Conservation (phyloP, 345 rosid genomes). For the Euclidium syriacum region DNA sequence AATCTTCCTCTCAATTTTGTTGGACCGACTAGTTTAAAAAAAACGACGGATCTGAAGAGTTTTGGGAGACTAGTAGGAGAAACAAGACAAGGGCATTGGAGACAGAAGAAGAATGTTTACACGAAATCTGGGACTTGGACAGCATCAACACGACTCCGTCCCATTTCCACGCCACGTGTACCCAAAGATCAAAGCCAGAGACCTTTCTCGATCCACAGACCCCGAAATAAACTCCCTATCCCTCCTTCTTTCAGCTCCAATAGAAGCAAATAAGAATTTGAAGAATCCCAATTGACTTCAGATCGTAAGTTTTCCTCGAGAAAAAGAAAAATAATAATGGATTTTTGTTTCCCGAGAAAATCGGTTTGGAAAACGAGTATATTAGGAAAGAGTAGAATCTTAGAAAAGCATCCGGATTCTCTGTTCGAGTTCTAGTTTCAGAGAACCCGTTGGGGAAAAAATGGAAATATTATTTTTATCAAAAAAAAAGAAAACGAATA, state of each 20-base stretch:
- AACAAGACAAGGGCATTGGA: conserved; percentile 37
- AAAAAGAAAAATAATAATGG: not conserved
- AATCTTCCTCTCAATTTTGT: not conserved
- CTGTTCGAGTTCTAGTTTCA: conserved; percentile 33
- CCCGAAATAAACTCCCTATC: conserved; percentile 2
- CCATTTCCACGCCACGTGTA: conserved; percentile 36
- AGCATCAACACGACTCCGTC: conserved; percentile 37
- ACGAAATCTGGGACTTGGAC: conserved; percentile 29
- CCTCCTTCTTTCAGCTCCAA: conserved; percentile 15
- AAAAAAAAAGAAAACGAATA: conserved; percentile 23
- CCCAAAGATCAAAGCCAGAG: conserved; percentile 12
- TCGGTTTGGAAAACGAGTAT: conserved; percentile 20
- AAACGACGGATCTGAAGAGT: conserved; percentile 36
- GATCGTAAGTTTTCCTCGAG: conserved; percentile 17
- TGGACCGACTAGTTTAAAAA: not conserved
- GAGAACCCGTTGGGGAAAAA: conserved; percentile 36
- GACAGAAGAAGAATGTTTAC: conserved; percentile 32
- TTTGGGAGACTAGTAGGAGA: conserved; percentile 31
- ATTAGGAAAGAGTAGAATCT: conserved; percentile 19
- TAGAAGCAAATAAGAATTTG: not conserved
- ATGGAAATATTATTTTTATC: not conserved
- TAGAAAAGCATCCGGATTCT: conserved; percentile 29
- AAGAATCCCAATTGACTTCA: conserved; percentile 29
- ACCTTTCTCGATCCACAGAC: conserved; percentile 26
- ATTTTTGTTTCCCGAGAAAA: conserved; percentile 20